Percentiles rank a stretch among this genome's conserved stretches.
phyloP scores from a whole-genome alignment of 306 rosid genomes.

The Cucurbita ficifolia region DNA sequence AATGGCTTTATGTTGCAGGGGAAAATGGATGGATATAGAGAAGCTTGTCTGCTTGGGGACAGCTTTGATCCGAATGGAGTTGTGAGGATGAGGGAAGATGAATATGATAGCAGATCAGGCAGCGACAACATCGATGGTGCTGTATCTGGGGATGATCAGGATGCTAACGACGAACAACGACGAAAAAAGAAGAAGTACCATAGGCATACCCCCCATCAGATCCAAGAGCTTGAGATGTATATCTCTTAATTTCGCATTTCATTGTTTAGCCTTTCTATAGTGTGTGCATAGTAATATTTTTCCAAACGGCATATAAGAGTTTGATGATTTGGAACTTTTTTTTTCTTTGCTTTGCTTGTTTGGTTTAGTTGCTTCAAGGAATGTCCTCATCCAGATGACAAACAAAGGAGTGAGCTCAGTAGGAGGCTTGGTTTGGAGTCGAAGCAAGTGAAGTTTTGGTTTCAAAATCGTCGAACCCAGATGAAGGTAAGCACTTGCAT shows the following conservation, averaged over 20 bases:
- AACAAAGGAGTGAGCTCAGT: conserved; percentile 73
- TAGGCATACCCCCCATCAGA: conserved; percentile 73
- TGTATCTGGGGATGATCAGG: conserved; percentile 68
- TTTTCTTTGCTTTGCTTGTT: conserved; percentile 2
- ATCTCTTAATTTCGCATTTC: conserved; percentile 1
- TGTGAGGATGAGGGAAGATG: conserved; percentile 59
- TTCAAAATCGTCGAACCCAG: conserved; percentile 83
- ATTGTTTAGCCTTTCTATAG: background rate
- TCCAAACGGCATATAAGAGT: background rate
- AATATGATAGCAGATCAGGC: conserved; percentile 71
- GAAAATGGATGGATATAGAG: conserved; percentile 54
- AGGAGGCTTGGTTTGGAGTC: conserved; percentile 50
- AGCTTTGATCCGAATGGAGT: conserved; percentile 33
- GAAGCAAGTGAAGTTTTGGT: conserved; percentile 95
- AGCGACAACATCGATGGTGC: conserved; percentile 61
- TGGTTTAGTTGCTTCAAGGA: conserved; percentile 66
- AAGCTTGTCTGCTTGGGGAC: conserved; percentile 41
- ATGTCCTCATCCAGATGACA: conserved; percentile 89
- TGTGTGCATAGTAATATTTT: background rate
- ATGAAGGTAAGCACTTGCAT: conserved; percentile 48
- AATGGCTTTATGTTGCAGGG: conserved; percentile 25
- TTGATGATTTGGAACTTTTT: background rate
- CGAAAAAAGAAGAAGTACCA: conserved; percentile 68
- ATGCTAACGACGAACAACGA: conserved; percentile 33
- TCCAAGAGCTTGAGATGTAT: conserved; percentile 80